Evolutionary conservation across 768 basidiomycete genomes (phyloP).

Genomic region (Dacryopinax primogenitus): DNA sequence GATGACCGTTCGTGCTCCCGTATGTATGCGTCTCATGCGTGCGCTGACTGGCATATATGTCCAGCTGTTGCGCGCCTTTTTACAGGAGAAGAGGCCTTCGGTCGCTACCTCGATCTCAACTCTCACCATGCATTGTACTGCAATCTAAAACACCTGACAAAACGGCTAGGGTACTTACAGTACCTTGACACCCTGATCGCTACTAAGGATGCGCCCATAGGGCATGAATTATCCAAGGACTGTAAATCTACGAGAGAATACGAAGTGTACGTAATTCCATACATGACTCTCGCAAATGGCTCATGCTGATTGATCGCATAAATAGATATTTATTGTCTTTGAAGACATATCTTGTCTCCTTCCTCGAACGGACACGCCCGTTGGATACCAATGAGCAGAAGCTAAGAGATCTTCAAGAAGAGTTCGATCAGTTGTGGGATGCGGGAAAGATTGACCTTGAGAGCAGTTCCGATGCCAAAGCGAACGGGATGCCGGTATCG

Average conservation of each 20-base stretch:
- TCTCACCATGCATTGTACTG: conserved; percentile 74
- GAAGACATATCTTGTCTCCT: conserved; percentile 73
- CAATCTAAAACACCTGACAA: conserved; percentile 76
- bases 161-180: conserved; percentile 79
- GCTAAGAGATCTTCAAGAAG: conserved; percentile 47
- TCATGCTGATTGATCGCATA: conserved; percentile 10
- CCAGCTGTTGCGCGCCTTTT: conserved; percentile 72
- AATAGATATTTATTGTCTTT: conserved; percentile 70
- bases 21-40: neutral
- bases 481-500: conserved; percentile 29
- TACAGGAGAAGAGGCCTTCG: conserved; percentile 91
- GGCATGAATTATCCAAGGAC: conserved; percentile 56
- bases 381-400: conserved; percentile 61
- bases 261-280: conserved; percentile 46
- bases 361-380: conserved; percentile 72
- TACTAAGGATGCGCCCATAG: conserved; percentile 46
- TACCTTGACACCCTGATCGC: conserved; percentile 79
- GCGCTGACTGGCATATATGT: conserved; percentile 6
- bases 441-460: conserved; percentile 62
- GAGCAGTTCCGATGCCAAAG: conserved; percentile 41
- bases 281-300: neutral
- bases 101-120: conserved; percentile 89
- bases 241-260: conserved; percentile 60
- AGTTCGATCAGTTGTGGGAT: conserved; percentile 75
- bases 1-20: conserved; percentile 64